Evolutionary conservation across 495 filamentous ascomycete species (phyloP).

Genomic region (Trichoderma reesei): DNA sequence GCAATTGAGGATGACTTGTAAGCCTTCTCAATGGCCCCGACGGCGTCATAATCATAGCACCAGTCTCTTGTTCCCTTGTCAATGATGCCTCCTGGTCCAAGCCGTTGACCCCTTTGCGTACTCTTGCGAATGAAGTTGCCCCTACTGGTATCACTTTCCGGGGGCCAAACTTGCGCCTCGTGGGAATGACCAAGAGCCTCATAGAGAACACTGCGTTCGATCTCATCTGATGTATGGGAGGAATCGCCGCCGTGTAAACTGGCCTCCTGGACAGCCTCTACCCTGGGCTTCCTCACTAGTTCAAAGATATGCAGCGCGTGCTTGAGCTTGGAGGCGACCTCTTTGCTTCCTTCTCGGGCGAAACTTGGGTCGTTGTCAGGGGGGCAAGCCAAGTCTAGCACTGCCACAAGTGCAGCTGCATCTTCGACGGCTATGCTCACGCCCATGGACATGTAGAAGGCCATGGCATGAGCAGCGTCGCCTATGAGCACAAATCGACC

Average conservation of each 20-base stretch:
- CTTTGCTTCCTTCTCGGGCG: background rate
- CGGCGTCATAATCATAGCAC: background rate
- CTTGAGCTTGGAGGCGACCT: background rate
- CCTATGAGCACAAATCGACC: background rate
- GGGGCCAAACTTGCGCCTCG: background rate
- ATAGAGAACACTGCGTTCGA: background rate
- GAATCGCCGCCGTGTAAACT: background rate
- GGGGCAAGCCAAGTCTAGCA: background rate
- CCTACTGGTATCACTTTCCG: background rate
- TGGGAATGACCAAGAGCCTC: conserved; percentile 1
- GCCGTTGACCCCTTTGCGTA: background rate
- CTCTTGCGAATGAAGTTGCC: background rate
- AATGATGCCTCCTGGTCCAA: background rate
- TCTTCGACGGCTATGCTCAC: background rate
- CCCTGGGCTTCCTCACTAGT: background rate
- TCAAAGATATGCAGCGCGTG: background rate
- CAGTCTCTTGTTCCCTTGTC: background rate
- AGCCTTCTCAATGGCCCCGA: background rate
- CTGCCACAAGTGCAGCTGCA: background rate
- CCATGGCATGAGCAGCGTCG: conserved; percentile 1
- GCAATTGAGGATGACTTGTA: background rate
- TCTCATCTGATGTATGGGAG: background rate
- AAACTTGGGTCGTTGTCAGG: no score
- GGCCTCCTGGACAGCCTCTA: background rate
- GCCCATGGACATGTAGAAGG: conserved; percentile 5